Percentiles rank a stretch among this genome's conserved stretches.
Conservation (phyloP, 208 protist species). For the Balamuthia mandrillaris region DNA sequence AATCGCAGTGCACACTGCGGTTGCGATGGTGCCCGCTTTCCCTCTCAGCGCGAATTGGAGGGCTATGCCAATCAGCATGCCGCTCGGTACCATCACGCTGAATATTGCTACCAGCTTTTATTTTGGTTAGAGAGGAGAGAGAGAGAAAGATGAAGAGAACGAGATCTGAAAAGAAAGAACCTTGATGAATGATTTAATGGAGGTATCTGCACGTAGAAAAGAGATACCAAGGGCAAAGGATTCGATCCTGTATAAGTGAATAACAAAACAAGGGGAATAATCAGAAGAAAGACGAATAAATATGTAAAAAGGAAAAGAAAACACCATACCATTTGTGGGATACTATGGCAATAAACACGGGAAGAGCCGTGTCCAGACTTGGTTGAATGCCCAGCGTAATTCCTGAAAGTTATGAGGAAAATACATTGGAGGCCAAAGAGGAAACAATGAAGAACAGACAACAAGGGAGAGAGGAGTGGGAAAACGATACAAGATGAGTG, state of each 20-base stretch:
- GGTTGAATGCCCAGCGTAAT: background rate
- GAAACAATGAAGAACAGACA: background rate
- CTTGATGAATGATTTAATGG: no score
- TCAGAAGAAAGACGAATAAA: background rate
- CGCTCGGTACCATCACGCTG: background rate
- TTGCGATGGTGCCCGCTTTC: background rate
- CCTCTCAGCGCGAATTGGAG: background rate
- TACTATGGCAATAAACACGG: background rate
- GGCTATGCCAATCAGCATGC: background rate
- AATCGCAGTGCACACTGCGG: constrained; percentile 3
- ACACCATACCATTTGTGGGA: constrained; percentile 15
- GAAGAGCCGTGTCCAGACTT: background rate
- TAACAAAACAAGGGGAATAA: background rate
- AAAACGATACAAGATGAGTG: background rate
- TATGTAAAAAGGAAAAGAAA: background rate
- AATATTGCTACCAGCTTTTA: background rate
- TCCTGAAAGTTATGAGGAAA: background rate
- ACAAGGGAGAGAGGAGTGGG: background rate
- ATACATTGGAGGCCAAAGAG: background rate
- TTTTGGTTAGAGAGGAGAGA: no score
- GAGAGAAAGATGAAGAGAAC: no score
- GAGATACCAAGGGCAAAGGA: background rate
- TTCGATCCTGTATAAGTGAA: background rate
- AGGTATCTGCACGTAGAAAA: background rate
- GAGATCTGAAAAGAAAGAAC: no score